Conservation (phyloP, 2,329 filamentous ascomycete genomes). For the Aspergillus phoenicis region DNA sequence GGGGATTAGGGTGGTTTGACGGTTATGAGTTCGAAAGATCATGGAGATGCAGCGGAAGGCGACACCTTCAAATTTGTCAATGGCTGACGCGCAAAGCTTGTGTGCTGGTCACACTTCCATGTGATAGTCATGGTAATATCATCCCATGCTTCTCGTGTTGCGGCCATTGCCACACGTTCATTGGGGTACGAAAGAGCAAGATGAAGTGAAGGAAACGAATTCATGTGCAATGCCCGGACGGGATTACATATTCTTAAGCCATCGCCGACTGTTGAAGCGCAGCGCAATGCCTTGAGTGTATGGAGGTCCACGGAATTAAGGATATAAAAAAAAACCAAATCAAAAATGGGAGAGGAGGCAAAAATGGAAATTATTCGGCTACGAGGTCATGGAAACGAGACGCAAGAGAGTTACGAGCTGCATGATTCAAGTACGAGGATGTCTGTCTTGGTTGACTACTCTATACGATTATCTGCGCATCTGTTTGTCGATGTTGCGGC, state of each 20-base stretch:
- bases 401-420: constrained; percentile 37
- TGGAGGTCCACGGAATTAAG: constrained; percentile 12
- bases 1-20: background rate
- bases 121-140: constrained; percentile 2
- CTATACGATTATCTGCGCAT: background rate
- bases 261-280: background rate
- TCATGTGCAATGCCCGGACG: background rate
- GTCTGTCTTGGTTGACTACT: constrained; percentile 12
- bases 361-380: constrained; percentile 11
- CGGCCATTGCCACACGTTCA: background rate
- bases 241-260: background rate
- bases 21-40: background rate
- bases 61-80: constrained; percentile 4
- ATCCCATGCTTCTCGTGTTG: background rate
- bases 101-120: constrained; percentile 29
- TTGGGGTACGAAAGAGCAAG: background rate
- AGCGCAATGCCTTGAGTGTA: background rate
- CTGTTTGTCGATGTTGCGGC: constrained; percentile 9
- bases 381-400: constrained; percentile 34
- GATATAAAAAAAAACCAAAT: constrained; percentile 8
- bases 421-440: constrained; percentile 32
- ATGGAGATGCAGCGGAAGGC: background rate
- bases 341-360: constrained; percentile 11
- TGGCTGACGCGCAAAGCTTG: constrained; percentile 19
- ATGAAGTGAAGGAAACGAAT: background rate